phyloP scores from a whole-genome alignment of 257 asterid species.

The Prunella vulgaris region DNA sequence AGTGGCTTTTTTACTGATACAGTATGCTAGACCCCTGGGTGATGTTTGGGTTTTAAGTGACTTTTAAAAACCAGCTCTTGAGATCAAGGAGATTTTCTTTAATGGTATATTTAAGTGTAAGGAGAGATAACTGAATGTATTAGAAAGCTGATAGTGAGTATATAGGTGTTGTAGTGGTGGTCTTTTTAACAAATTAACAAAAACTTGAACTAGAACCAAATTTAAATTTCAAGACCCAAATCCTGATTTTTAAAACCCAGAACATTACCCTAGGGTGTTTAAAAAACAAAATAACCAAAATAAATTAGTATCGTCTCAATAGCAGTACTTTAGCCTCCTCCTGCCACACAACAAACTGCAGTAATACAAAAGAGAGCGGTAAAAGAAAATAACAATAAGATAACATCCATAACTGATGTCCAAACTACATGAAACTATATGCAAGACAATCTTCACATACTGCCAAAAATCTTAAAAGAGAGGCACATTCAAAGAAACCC shows the following conservation, averaged over 20 bases:
- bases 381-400: neutral
- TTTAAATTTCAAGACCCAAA: too few relatives aligned
- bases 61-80: too few relatives aligned
- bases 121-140: too few relatives aligned
- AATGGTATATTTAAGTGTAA: too few relatives aligned
- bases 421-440: neutral
- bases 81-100: too few relatives aligned
- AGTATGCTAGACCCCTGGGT: neutral
- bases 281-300: neutral
- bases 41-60: too few relatives aligned
- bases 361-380: too few relatives aligned
- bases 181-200: too few relatives aligned
- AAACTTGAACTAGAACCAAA: too few relatives aligned
- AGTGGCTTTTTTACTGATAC: neutral
- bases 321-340: neutral
- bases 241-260: too few relatives aligned
- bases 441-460: neutral
- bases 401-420: neutral
- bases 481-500: slow-evolving; percentile 7
- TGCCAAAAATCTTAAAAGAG: neutral
- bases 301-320: neutral
- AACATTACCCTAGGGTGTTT: neutral
- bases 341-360: neutral
- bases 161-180: too few relatives aligned
- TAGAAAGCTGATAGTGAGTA: too few relatives aligned